phyloP scores from a whole-genome alignment of 495 filamentous ascomycete species.

The Thozetella sp. region DNA sequence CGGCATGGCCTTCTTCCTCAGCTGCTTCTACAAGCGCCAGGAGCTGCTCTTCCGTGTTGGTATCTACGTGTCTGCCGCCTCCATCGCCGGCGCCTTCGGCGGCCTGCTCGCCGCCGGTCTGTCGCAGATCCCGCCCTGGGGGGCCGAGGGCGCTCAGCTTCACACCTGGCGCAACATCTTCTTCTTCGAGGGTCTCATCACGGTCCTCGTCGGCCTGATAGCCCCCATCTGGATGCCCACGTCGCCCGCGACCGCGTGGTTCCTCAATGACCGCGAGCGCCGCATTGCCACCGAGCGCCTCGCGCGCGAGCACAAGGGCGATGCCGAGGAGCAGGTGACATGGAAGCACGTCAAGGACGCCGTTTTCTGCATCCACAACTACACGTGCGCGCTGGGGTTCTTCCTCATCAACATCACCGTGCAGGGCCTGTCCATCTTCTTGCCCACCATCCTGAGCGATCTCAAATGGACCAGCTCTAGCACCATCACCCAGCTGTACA shows the following conservation, averaged over 20 bases:
- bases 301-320: conserved; percentile 33
- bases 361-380: conserved; percentile 45
- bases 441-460: conserved; percentile 50
- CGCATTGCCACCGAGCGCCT: conserved; percentile 41
- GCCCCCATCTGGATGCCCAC: conserved; percentile 59
- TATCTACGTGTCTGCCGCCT: conserved; percentile 58
- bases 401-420: conserved; percentile 56
- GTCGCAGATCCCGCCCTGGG: conserved; percentile 48
- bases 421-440: conserved; percentile 49
- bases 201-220: conserved; percentile 49
- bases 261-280: conserved; percentile 52
- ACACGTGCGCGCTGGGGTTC: conserved; percentile 48
- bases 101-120: conserved; percentile 56
- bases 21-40: conserved; percentile 57
- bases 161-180: conserved; percentile 69
- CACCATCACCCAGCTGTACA: conserved; percentile 46
- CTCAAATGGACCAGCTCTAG: conserved; percentile 45
- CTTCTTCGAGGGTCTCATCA: conserved; percentile 64
- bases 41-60: conserved; percentile 59
- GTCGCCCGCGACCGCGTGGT: conserved; percentile 47
- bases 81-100: conserved; percentile 58
- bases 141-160: conserved; percentile 39
- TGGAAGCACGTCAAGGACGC: conserved; percentile 34
- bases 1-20: conserved; percentile 57
- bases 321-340: conserved; percentile 34